Evolutionary conservation across 2,329 filamentous ascomycete species (phyloP).

Genomic region (Albophoma yamanashiensis): DNA sequence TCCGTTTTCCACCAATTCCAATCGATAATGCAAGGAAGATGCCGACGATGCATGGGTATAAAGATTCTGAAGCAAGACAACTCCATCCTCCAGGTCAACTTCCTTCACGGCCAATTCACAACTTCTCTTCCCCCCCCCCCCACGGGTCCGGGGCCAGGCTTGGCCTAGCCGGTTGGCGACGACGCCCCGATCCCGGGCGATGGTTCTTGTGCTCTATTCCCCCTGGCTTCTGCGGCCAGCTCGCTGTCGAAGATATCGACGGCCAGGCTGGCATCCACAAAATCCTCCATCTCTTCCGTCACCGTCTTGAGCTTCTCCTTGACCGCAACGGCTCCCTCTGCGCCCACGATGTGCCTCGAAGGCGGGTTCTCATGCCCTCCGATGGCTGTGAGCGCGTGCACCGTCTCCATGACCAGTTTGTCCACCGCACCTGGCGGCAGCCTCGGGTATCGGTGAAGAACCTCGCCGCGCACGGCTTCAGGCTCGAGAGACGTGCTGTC

Average conservation of each 20-base stretch:
- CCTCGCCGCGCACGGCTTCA: conserved; percentile 26
- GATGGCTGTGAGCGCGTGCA: conserved; percentile 83
- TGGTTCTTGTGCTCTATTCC: conserved; percentile 18
- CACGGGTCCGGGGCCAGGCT: neutral
- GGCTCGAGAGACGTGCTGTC: conserved; percentile 21
- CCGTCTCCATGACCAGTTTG: conserved; percentile 73
- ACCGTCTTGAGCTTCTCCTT: conserved; percentile 96
- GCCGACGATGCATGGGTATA: neutral
- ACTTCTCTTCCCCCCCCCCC: neutral
- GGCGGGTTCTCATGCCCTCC: conserved; percentile 95
- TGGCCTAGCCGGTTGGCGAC: neutral
- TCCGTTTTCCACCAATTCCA: neutral
- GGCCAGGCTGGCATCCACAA: conserved; percentile 78
- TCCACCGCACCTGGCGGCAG: conserved; percentile 60
- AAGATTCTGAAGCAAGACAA: neutral
- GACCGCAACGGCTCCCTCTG: conserved; percentile 76
- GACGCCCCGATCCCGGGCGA: neutral
- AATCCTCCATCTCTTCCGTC: conserved; percentile 92
- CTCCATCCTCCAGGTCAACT: neutral
- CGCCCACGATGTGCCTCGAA: conserved; percentile 84
- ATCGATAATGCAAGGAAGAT: neutral
- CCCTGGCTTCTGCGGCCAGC: conserved; percentile 39
- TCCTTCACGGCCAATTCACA: neutral
- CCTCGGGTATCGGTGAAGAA: conserved; percentile 62
- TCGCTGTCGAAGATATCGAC: conserved; percentile 64